Evolutionary conservation across 805 yeast genomes (phyloP).

Genomic region (Wilhelminamyces savonicus): DNA sequence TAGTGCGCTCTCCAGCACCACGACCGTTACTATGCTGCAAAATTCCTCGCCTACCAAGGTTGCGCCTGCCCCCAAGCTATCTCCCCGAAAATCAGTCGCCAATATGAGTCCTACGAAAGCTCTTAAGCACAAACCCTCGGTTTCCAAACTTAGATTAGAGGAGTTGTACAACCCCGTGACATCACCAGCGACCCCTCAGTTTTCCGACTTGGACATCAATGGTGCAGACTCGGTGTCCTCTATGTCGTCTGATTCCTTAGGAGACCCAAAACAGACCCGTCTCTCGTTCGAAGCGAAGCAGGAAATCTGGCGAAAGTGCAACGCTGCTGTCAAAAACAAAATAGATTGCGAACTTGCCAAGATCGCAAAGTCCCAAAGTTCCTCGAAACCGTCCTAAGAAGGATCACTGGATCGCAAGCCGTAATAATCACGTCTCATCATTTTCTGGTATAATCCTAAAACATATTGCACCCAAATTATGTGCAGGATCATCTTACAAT

Average conservation of each 20-base stretch:
- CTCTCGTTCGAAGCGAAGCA: too few relatives aligned
- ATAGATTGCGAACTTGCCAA: slow-evolving; percentile 11
- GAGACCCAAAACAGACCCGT: slow-evolving; percentile 2
- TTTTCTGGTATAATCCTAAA: neutral
- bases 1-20: too few relatives aligned
- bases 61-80: too few relatives aligned
- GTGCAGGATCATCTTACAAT: neutral
- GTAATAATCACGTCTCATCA: neutral
- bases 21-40: too few relatives aligned
- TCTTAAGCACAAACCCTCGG: slow-evolving; percentile 15
- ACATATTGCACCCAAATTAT: neutral
- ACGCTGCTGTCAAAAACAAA: slow-evolving; percentile 18
- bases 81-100: too few relatives aligned
- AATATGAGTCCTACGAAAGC: too few relatives aligned
- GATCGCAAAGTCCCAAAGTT: neutral
- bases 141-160: slow-evolving; percentile 13
- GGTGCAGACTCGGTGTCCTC: neutral
- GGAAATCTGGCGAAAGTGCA: slow-evolving; percentile 24
- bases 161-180: slow-evolving; percentile 20
- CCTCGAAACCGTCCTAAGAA: too few relatives aligned
- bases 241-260: neutral
- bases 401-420: neutral
- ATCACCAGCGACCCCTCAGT: slow-evolving; percentile 7
- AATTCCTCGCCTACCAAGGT: too few relatives aligned
- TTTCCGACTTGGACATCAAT: slow-evolving; percentile 1